phyloP scores from a whole-genome alignment of 2,329 filamentous ascomycete genomes.

The Penicillium sp. region DNA sequence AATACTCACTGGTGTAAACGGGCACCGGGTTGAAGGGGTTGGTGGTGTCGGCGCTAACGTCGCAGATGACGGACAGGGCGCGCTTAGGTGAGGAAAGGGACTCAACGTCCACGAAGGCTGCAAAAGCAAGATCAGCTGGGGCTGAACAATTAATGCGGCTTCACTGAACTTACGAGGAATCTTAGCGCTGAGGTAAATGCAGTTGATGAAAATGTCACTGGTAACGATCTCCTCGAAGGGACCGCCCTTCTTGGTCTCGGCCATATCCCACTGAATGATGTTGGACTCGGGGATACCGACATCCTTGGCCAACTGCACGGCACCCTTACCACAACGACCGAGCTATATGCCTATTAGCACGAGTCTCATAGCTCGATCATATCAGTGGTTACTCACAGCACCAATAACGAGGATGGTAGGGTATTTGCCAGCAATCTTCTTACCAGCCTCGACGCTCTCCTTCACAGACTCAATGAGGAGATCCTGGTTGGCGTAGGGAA shows the following conservation, averaged over 20 bases:
- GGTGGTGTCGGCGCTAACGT: conserved; percentile 58
- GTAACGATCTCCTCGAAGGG: conserved; percentile 78
- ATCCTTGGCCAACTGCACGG: conserved; percentile 74
- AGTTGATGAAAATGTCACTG: conserved; percentile 76
- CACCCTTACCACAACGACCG: conserved; percentile 75
- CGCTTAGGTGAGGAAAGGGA: conserved; percentile 67
- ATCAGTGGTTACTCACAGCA: conserved; percentile 36
- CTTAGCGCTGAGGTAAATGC: conserved; percentile 36
- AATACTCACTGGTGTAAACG: conserved; percentile 63
- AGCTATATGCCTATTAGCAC: conserved; percentile 12
- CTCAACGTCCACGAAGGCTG: conserved; percentile 69
- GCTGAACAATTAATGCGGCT: neutral
- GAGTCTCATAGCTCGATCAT: neutral
- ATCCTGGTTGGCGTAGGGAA: conserved; percentile 64
- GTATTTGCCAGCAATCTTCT: conserved; percentile 64
- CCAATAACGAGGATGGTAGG: conserved; percentile 83
- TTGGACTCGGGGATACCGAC: conserved; percentile 69
- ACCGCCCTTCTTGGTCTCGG: conserved; percentile 71
- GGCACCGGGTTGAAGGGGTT: conserved; percentile 58
- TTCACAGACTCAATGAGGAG: conserved; percentile 73
- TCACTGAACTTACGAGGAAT: neutral
- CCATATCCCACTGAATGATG: conserved; percentile 74
- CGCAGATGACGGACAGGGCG: conserved; percentile 75
- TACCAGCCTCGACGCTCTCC: conserved; percentile 65
- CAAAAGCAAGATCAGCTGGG: conserved; percentile 63